phyloP scores from a whole-genome alignment of 2,329 filamentous ascomycete genomes.

The Neophaeococcomyces mojaviensis region DNA sequence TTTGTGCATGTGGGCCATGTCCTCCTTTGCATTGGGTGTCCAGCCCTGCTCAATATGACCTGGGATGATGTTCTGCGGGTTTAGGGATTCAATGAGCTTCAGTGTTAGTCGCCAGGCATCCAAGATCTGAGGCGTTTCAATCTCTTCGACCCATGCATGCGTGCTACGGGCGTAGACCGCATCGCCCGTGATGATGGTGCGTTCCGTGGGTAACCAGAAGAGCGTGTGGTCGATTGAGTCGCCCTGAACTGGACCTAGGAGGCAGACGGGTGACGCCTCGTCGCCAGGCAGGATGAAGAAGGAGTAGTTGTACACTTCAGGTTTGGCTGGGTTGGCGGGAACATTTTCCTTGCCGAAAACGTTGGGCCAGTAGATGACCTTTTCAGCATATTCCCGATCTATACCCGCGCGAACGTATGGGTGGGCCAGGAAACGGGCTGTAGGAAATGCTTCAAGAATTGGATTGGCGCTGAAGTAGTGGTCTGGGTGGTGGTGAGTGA shows the following conservation, averaged over 20 bases:
- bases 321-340: conserved; percentile 23
- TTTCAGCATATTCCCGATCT: conserved; percentile 30
- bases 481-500: conserved; percentile 31
- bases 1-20: conserved; percentile 26
- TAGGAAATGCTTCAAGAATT: conserved; percentile 26
- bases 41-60: conserved; percentile 24
- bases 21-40: conserved; percentile 24
- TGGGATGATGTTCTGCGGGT: conserved; percentile 13
- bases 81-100: conserved; percentile 22
- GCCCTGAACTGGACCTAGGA: conserved; percentile 29
- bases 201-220: conserved; percentile 27
- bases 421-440: conserved; percentile 21
- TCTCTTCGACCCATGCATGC: conserved; percentile 30
- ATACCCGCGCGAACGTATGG: conserved; percentile 28
- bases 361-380: conserved; percentile 27
- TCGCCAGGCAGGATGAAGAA: conserved; percentile 27
- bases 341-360: conserved; percentile 27
- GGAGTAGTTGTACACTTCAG: conserved; percentile 23
- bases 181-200: conserved; percentile 26
- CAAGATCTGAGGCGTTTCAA: conserved; percentile 25
- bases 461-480: conserved; percentile 29
- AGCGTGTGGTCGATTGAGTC: conserved; percentile 27
- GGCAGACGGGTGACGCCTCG: conserved; percentile 20
- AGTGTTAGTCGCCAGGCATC: conserved; percentile 25
- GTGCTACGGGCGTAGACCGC: conserved; percentile 27